Evolutionary conservation across 495 filamentous ascomycete species (phyloP), one percentile per base, ranked within the genome.

Genomic region (Tetracladium setigerum): DNA sequence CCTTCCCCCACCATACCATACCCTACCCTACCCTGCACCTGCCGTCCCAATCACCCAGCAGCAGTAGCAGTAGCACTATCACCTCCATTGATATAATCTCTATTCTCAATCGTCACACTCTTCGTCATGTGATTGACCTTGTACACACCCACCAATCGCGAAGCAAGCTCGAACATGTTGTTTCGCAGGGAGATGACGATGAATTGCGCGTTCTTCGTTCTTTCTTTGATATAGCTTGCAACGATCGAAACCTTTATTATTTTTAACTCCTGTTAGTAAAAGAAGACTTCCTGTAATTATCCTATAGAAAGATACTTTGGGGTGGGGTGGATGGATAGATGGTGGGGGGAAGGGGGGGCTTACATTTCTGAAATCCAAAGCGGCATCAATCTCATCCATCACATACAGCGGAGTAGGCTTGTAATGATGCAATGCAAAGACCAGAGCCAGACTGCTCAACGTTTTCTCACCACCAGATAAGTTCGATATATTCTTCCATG

Each of bases 111-210:
- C n/a, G 89, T 92, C 3, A 95, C 88, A 60, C 85, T 90, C 79
- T 95, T 95, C 35, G 89, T 95, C 92, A 97, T 98, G 67, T 98
- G 92, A 67, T 96, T 97, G 61, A 98, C 92, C 69, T 98, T 98
- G 67, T 98, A 98, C 38, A 98, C 90, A 39, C 92, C 92, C 5
- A 98, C 88, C 32, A 98, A 75, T 41, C 92, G 75, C 37, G 89
- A 80, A 14, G 92, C 94, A 45, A 98, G 81, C 72, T 98, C 92
- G 68, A 98, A 98, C 92, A 98, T 98, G 70, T 98, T 98, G 68
- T 98, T 98, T 58, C 92, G 76, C 57, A 98, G 70, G 12, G 90
- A 96, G 57, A 98, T 98, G 54, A 98, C 92, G 56, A 98, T 92
- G 65, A 98, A 98, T 60, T 98, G 92, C 0, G 92, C 92, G 62